A percentile compares a stretch with the other conserved stretches of the same genome.
These are phyloP conservation scores for Pisolithus sp. DNA, from an alignment of 768 basidiomycete genomes.

Conservation along the genomic window DNA sequence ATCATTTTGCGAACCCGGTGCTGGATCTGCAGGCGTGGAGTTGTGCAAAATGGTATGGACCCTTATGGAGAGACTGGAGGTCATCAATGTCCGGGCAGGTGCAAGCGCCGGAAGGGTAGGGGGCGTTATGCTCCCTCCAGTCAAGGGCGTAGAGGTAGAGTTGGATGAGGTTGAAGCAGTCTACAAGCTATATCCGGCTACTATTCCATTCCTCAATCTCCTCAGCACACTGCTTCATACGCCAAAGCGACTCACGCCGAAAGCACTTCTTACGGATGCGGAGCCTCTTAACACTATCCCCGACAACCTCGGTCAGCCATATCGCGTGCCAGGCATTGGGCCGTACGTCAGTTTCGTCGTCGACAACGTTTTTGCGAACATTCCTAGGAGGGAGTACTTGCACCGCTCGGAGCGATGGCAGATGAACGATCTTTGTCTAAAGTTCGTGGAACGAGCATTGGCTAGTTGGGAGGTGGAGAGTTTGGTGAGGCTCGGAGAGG, in stretches of 20 bases:
- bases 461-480: conserved; percentile 77
- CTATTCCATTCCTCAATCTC: conserved; percentile 80
- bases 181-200: conserved; percentile 77
- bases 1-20: conserved; percentile 79
- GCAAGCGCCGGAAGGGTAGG: conserved; percentile 24
- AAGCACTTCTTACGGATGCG: conserved; percentile 50
- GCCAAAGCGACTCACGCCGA: conserved; percentile 61
- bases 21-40: conserved; percentile 64
- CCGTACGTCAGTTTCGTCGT: conserved; percentile 85
- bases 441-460: conserved; percentile 78
- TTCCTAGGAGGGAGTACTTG: conserved; percentile 68
- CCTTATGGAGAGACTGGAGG: conserved; percentile 76
- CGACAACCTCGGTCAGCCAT: conserved; percentile 71
- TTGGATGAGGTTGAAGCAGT: conserved; percentile 82
- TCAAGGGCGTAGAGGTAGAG: conserved; percentile 80
- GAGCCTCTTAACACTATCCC: conserved; percentile 71
- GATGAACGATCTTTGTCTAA: conserved; percentile 77
- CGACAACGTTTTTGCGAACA: conserved; percentile 81
- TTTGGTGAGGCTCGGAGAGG: conserved; percentile 53
- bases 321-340: conserved; percentile 71
- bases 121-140: conserved; percentile 41
- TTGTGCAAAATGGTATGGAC: conserved; percentile 80
- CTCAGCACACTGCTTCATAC: conserved; percentile 81
- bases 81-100: conserved; percentile 64
- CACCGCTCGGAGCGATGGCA: conserved; percentile 77